These are phyloP conservation scores for Lodderomyces theae DNA, from an alignment of 1,139 yeast species.

Conservation along the genomic window DNA sequence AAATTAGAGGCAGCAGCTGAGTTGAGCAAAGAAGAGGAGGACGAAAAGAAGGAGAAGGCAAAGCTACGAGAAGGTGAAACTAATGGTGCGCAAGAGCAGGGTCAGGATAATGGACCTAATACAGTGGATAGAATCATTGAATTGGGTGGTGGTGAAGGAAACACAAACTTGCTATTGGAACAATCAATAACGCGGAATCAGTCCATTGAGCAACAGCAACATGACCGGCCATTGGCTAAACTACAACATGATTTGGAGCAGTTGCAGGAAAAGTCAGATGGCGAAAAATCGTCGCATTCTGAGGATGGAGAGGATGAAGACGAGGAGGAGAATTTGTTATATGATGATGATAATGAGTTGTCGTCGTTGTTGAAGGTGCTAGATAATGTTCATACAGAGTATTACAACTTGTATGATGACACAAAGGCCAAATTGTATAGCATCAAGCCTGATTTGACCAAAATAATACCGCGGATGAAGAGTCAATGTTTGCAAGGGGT, in stretches of 20 bases:
- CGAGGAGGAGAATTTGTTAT: constrained; percentile 51
- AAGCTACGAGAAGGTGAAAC: constrained; percentile 7
- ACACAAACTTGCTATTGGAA: constrained; percentile 42
- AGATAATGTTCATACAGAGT: constrained; percentile 60
- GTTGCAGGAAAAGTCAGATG: constrained; percentile 33
- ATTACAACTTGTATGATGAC: constrained; percentile 50
- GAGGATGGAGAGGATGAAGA: constrained; percentile 21
- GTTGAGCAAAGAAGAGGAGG: constrained; percentile 14
- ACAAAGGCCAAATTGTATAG: constrained; percentile 3
- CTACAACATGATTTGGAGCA: constrained; percentile 73
- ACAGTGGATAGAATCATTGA: constrained; percentile 52
- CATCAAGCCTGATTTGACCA: constrained; percentile 55
- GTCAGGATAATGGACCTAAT: constrained; percentile 18
- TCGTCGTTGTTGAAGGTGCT: constrained; percentile 62
- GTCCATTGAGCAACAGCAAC: constrained; percentile 63
- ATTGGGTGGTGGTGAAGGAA: constrained; percentile 49
- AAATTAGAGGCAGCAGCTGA: constrained; percentile 38
- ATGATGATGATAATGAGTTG: constrained; percentile 81
- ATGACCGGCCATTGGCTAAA: constrained; percentile 78
- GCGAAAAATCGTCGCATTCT: constrained; percentile 12
- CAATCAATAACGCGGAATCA: constrained; percentile 58
- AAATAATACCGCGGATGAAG: constrained; percentile 73
- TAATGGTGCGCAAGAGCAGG: constrained; percentile 2
- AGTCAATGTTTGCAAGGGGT: constrained; percentile 63
- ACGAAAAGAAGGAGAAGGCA: constrained; percentile 6